phyloP scores from a whole-genome alignment of 495 filamentous ascomycete species.

The Aspergillus affinis region DNA sequence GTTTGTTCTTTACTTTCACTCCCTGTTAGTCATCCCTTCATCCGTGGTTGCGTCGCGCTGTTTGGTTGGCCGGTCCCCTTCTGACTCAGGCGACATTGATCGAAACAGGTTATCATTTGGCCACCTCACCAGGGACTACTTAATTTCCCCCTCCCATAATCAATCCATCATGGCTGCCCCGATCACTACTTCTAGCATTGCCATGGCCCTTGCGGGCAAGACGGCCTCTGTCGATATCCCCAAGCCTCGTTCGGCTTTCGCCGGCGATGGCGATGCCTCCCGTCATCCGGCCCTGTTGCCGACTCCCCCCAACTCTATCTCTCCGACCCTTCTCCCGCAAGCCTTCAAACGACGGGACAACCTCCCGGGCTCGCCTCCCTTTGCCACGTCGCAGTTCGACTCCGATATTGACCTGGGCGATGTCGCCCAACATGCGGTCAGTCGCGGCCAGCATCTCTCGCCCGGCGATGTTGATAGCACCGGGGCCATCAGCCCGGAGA shows the following conservation, averaged over 20 bases:
- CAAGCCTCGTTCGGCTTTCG: slow-evolving; percentile 61
- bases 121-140: slow-evolving; percentile 14
- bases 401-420: slow-evolving; percentile 87
- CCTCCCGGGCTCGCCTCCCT: slow-evolving; percentile 48
- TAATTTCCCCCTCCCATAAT: slow-evolving; percentile 10
- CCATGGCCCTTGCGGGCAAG: slow-evolving; percentile 63
- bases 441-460: slow-evolving; percentile 39
- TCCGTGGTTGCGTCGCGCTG: slow-evolving; percentile 2
- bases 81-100: slow-evolving; percentile 25
- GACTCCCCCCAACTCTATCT: slow-evolving; percentile 96
- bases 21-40: slow-evolving; percentile 13
- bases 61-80: slow-evolving; percentile 15
- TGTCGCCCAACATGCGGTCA: slow-evolving; percentile 43
- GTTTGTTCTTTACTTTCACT: slow-evolving; percentile 1
- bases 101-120: slow-evolving; percentile 14
- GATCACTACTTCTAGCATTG: slow-evolving; percentile 54
- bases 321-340: slow-evolving; percentile 81
- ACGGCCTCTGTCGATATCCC: slow-evolving; percentile 70
- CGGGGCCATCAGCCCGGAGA: slow-evolving; percentile 78
- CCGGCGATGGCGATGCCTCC: slow-evolving; percentile 57
- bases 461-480: slow-evolving; percentile 61
- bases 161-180: slow-evolving; percentile 48
- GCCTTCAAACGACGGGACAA: slow-evolving; percentile 56
- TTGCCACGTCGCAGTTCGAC: slow-evolving; percentile 67
- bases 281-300: slow-evolving; percentile 64